Conservation (phyloP, 208 protist genomes). For the Naegleria lovaniensis region DNA sequence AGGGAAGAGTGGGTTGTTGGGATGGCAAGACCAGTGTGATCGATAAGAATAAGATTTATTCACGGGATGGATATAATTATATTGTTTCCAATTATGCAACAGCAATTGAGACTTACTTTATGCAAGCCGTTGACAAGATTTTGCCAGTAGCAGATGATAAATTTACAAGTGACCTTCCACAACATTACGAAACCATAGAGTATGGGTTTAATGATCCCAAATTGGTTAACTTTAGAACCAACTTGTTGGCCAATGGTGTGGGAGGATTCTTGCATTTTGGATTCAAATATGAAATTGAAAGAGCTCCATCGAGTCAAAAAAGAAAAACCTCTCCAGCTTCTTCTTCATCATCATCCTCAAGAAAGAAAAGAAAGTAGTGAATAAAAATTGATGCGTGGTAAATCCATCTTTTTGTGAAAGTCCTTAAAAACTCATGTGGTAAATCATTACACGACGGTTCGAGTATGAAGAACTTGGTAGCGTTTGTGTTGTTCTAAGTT, state of each 20-base stretch:
- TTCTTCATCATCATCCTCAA: too few relatives aligned
- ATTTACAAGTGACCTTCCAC: background rate
- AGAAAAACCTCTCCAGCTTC: background rate
- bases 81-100: background rate
- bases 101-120: background rate
- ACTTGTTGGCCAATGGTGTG: background rate
- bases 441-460: too few relatives aligned
- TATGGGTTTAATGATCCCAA: background rate
- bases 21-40: background rate
- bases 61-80: background rate
- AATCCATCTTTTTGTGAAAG: too few relatives aligned
- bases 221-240: background rate
- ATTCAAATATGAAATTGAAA: background rate
- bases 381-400: too few relatives aligned
- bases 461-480: too few relatives aligned
- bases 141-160: background rate
- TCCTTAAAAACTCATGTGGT: too few relatives aligned
- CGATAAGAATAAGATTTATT: background rate
- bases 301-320: background rate
- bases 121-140: background rate
- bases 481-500: too few relatives aligned
- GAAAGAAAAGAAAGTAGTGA: too few relatives aligned
- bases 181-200: background rate
- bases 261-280: background rate
- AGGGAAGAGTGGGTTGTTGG: background rate